Evolutionary conservation across 345 rosid species (phyloP).

Genomic region (Excoecaria cochinchinensis): DNA sequence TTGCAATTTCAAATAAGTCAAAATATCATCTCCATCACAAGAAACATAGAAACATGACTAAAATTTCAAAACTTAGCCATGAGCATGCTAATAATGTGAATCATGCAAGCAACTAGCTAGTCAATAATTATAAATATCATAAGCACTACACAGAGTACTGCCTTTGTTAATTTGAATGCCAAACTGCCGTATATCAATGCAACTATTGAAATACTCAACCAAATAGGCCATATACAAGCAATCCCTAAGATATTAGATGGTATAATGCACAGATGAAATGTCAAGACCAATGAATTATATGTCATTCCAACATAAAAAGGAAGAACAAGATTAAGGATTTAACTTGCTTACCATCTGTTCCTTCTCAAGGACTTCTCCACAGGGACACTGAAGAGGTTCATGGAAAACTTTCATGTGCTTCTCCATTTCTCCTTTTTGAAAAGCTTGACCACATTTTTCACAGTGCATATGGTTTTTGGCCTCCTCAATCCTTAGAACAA

Average conservation of each 20-base stretch:
- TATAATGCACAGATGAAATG: background rate
- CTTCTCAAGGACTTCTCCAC: conserved; percentile 82
- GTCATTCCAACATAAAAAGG: background rate
- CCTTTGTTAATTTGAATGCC: background rate
- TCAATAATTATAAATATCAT: background rate
- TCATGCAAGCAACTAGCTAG: background rate
- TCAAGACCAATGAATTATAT: background rate
- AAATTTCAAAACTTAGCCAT: background rate
- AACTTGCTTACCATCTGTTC: conserved; percentile 65
- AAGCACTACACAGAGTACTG: background rate
- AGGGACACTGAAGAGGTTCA: conserved; percentile 75
- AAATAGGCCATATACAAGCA: background rate
- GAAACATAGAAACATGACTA: background rate
- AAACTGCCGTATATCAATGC: background rate
- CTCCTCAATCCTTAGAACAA: conserved; percentile 75
- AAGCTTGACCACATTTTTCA: conserved; percentile 76
- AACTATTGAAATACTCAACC: background rate
- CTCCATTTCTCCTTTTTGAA: conserved; percentile 79
- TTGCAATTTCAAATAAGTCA: background rate
- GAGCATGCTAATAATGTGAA: background rate
- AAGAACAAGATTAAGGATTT: background rate
- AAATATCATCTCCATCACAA: background rate
- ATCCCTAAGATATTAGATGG: background rate
- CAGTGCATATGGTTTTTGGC: conserved; percentile 77
- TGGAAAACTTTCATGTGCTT: conserved; percentile 91